phyloP scores from a whole-genome alignment of 371 early-diverging fungal species.

The Capniomyces stellatus region DNA sequence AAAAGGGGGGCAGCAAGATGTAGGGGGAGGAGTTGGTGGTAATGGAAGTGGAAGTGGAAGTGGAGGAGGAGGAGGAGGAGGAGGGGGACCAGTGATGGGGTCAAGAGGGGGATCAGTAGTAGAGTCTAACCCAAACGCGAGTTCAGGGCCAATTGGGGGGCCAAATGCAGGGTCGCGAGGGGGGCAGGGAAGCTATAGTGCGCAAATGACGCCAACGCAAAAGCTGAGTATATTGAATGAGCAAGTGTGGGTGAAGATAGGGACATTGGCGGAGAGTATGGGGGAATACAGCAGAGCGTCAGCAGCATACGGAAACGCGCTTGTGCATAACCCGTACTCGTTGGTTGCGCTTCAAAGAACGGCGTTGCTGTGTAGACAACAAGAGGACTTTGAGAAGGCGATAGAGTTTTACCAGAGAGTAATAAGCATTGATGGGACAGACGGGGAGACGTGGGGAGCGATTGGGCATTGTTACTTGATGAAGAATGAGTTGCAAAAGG shows the following conservation, averaged over 20 bases:
- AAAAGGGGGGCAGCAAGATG: no score
- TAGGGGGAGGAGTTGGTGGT: no score
- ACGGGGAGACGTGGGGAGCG: constrained; percentile 86
- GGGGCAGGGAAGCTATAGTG: no score
- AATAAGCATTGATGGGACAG: constrained; percentile 51
- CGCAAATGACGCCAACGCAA: constrained; percentile 2
- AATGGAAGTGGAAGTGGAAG: no score
- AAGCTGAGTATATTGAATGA: neutral
- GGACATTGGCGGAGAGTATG: constrained; percentile 43
- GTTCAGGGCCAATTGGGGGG: no score
- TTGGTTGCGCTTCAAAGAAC: constrained; percentile 46
- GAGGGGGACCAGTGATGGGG: no score
- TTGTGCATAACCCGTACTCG: constrained; percentile 78
- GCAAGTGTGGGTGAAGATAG: constrained; percentile 1
- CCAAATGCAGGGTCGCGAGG: no score
- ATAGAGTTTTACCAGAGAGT: constrained; percentile 76
- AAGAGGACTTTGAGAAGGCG: constrained; percentile 45
- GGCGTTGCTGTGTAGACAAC: constrained; percentile 34
- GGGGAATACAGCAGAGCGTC: constrained; percentile 59
- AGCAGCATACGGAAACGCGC: constrained; percentile 62
- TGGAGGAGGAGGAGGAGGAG: no score
- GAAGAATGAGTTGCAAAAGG: constrained; percentile 83
- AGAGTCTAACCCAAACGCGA: no score
- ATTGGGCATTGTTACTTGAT: constrained; percentile 85
- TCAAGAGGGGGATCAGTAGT: no score